phyloP scores from a whole-genome alignment of 208 protist genomes.

The Herpetomonas tarakana region DNA sequence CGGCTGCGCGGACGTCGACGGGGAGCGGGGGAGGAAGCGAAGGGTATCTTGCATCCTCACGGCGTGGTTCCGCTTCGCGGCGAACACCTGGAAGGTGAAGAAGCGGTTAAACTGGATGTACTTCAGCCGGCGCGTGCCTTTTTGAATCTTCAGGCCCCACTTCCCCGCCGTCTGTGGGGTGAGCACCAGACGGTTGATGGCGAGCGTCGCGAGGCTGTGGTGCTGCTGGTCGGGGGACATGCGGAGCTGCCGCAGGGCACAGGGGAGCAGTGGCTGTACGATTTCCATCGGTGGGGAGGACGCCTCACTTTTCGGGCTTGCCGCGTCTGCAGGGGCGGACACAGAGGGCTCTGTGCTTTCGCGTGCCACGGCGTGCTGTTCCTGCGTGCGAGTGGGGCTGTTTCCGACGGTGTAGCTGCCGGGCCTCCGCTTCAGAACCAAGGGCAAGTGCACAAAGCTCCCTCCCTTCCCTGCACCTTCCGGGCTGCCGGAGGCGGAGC shows the following conservation, averaged over 20 bases:
- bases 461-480: background rate
- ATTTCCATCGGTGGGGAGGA: background rate
- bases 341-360: background rate
- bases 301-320: background rate
- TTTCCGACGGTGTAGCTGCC: background rate
- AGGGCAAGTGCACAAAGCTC: background rate
- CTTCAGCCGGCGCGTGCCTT: conserved; percentile 44
- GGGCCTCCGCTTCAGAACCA: background rate
- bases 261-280: background rate
- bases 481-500: too few relatives aligned
- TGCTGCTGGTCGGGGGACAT: conserved; percentile 30
- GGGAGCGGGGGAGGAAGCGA: conserved; percentile 5
- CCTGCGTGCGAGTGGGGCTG: too few relatives aligned
- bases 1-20: background rate
- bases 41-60: conserved; percentile 63
- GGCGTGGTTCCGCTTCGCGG: conserved; percentile 50
- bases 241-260: conserved; percentile 5
- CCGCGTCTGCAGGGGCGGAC: background rate
- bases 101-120: conserved; percentile 43
- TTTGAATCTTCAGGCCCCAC: conserved; percentile 77
- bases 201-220: conserved; percentile 54
- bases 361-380: too few relatives aligned
- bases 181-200: conserved; percentile 48
- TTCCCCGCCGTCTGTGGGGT: conserved; percentile 26
- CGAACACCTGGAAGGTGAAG: conserved; percentile 76